Evolutionary conservation across 2,329 filamentous ascomycete genomes (phyloP).

Genomic region (Rhinocladiella mackenziei): DNA sequence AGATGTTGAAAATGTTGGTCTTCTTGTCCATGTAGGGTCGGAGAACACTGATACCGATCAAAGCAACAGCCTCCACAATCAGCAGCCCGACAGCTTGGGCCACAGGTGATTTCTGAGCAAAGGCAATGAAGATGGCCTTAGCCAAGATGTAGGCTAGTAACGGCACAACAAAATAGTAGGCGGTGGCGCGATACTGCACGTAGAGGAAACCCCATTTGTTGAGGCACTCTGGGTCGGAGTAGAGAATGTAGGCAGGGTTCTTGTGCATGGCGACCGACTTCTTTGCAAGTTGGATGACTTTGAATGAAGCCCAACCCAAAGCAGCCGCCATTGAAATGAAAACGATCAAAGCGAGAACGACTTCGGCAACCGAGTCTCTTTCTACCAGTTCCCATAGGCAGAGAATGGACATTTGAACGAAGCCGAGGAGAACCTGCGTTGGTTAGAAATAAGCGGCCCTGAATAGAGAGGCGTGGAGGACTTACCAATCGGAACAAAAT

Average conservation of each 20-base stretch:
- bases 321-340: constrained; percentile 74
- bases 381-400: constrained; percentile 91
- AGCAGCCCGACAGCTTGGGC: constrained; percentile 79
- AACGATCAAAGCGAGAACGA: constrained; percentile 85
- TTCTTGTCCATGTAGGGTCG: constrained; percentile 99
- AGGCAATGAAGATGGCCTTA: constrained; percentile 84
- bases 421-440: constrained; percentile 69
- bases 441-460: constrained; percentile 7
- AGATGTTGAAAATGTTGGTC: constrained; percentile 93
- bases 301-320: constrained; percentile 79
- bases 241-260: constrained; percentile 94
- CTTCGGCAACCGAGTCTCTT: constrained; percentile 76
- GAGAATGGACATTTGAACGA: constrained; percentile 83
- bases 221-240: constrained; percentile 86
- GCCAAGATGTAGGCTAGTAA: constrained; percentile 72
- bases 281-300: constrained; percentile 84
- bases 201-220: constrained; percentile 99
- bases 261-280: constrained; percentile 88
- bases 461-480: constrained; percentile 3
- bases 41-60: constrained; percentile 74
- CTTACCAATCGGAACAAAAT: constrained; percentile 77
- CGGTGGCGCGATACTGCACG: constrained; percentile 90
- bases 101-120: constrained; percentile 66
- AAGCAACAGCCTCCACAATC: constrained; percentile 72
- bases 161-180: constrained; percentile 91